These are phyloP conservation scores for Cicer pinnatifidum DNA, from an alignment of 306 rosid genomes.

Conservation along the genomic window DNA sequence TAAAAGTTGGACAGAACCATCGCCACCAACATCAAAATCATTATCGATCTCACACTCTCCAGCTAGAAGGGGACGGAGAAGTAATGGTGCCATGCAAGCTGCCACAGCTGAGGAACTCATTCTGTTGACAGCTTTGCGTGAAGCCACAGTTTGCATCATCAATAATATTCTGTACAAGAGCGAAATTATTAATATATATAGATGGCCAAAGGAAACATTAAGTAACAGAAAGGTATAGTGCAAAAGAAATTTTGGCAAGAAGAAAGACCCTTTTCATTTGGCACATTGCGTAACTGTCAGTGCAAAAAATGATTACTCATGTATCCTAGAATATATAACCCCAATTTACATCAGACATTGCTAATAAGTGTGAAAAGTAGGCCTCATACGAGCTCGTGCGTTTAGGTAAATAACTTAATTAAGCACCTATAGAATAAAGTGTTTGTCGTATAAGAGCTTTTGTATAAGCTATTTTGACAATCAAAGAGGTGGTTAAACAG, in stretches of 20 bases:
- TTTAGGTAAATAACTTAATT: no score
- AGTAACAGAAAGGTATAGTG: constrained; percentile 11
- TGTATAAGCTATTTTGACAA: no score
- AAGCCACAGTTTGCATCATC: constrained; percentile 90
- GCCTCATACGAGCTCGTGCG: no score
- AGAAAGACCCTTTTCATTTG: no score
- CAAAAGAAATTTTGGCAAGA: background rate
- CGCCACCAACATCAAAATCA: constrained; percentile 89
- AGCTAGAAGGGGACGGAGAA: constrained; percentile 89
- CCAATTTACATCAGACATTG: no score
- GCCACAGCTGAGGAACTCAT: constrained; percentile 98
- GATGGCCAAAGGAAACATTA: constrained; percentile 4
- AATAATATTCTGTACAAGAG: constrained; percentile 65
- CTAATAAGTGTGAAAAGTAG: no score
- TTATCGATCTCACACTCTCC: constrained; percentile 92
- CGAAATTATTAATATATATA: constrained; percentile 39
- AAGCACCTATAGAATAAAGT: no score
- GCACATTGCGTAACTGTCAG: no score
- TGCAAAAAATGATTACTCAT: no score
- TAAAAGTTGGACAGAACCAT: constrained; percentile 83
- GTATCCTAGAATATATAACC: no score
- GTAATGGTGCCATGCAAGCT: constrained; percentile 99
- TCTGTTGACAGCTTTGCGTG: constrained; percentile 74
- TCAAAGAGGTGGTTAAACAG: no score
- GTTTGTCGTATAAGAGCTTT: no score